These are phyloP conservation scores for Teratosphaeria zuluensis DNA, from an alignment of 2,329 filamentous ascomycete genomes.

Conservation along the genomic window DNA sequence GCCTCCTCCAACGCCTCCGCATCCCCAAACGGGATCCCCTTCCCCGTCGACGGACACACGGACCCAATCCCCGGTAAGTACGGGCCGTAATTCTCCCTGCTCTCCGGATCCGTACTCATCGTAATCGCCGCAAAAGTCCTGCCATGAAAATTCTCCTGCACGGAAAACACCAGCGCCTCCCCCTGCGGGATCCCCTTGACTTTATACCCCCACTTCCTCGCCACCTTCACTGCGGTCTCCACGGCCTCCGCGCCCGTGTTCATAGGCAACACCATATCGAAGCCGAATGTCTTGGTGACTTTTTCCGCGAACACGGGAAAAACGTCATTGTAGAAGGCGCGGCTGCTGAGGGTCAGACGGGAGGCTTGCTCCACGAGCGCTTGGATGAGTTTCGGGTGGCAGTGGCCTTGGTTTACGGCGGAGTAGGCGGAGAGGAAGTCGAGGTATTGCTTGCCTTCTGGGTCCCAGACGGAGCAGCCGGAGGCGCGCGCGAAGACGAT, in stretches of 20 bases:
- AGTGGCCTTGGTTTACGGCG: constrained; percentile 96
- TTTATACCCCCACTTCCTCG: constrained; percentile 96
- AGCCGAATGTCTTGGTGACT: constrained; percentile 78
- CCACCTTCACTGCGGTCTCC: constrained; percentile 92
- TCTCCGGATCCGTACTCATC: constrained; percentile 90
- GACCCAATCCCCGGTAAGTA: constrained; percentile 86
- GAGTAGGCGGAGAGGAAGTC: constrained; percentile 98
- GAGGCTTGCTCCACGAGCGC: constrained; percentile 81
- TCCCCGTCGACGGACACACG: constrained; percentile 61
- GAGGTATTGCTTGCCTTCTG: constrained; percentile 80
- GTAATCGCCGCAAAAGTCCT: constrained; percentile 95
- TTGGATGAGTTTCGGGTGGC: constrained; percentile 90
- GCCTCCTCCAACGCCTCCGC: constrained; percentile 69
- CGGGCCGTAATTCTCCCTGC: constrained; percentile 91
- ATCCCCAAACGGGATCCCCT: constrained; percentile 78
- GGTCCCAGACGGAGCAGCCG: constrained; percentile 90
- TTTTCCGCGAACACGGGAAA: constrained; percentile 94
- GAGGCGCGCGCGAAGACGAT: constrained; percentile 82
- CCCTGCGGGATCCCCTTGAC: constrained; percentile 79
- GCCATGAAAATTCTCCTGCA: constrained; percentile 90
- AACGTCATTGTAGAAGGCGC: constrained; percentile 97
- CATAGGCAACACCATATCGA: constrained; percentile 97
- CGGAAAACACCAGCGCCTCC: constrained; percentile 76
- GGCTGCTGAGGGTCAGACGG: constrained; percentile 80
- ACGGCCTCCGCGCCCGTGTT: constrained; percentile 96